Percentiles rank a stretch among this genome's conserved stretches.
These are phyloP conservation scores for Lepidium sativum DNA, from an alignment of 345 rosid species.

Conservation along the genomic window DNA sequence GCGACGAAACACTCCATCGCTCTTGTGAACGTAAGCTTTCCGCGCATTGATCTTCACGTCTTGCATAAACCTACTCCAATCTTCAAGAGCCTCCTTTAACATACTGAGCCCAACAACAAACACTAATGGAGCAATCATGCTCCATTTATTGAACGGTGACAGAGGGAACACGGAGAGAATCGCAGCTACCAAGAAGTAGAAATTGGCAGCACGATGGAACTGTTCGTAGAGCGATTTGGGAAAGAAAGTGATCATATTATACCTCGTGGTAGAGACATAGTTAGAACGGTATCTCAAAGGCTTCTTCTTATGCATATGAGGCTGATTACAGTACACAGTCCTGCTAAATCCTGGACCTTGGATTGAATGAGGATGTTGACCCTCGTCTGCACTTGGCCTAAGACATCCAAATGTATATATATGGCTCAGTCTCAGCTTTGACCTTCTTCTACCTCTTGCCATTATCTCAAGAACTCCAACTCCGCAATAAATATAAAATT, in stretches of 20 bases:
- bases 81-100: constrained; percentile 92
- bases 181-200: constrained; percentile 85
- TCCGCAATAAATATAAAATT: background rate
- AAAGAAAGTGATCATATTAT: constrained; percentile 62
- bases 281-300: constrained; percentile 67
- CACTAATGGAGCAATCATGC: constrained; percentile 86
- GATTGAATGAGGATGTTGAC: constrained; percentile 44
- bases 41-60: constrained; percentile 76
- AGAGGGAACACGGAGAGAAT: constrained; percentile 65
- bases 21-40: constrained; percentile 54
- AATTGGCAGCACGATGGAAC: constrained; percentile 87
- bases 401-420: constrained; percentile 78
- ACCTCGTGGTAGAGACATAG: constrained; percentile 80
- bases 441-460: constrained; percentile 75
- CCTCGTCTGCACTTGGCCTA: constrained; percentile 41
- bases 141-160: constrained; percentile 72
- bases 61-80: constrained; percentile 91
- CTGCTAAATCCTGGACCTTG: constrained; percentile 68
- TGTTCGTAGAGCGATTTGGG: constrained; percentile 92
- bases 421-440: constrained; percentile 45
- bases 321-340: constrained; percentile 71
- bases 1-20: constrained; percentile 49
- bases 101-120: constrained; percentile 91
- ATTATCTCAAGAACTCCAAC: constrained; percentile 27
- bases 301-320: constrained; percentile 57